Conservation (phyloP, 2,329 filamentous ascomycete genomes). For the Microsporum audouinii region DNA sequence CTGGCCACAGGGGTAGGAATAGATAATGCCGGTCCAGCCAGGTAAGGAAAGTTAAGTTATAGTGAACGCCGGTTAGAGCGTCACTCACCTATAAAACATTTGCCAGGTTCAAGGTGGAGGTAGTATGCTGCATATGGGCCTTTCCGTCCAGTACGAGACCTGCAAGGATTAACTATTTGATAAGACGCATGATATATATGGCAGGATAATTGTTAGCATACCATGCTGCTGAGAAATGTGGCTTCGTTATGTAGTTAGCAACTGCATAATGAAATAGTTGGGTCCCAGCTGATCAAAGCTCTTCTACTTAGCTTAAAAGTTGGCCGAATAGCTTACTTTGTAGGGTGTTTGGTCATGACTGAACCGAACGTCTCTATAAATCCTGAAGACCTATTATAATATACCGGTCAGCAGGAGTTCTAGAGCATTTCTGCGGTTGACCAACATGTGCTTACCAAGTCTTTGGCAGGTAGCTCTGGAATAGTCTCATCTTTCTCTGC, state of each 20-base stretch:
- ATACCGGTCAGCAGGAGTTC: not conserved
- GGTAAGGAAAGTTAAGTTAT: not conserved
- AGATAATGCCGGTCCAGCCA: not conserved
- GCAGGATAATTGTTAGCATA: conserved; percentile 23
- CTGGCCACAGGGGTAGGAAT: not conserved
- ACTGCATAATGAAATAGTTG: too few relatives aligned
- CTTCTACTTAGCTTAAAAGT: not conserved
- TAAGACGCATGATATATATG: conserved; percentile 10
- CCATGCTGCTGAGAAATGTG: conserved; percentile 76
- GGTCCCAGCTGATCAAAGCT: not conserved
- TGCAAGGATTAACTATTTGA: conserved; percentile 17
- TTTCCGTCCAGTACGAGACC: conserved; percentile 75
- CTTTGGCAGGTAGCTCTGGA: conserved; percentile 74
- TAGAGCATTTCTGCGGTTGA: not conserved
- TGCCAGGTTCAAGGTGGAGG: conserved; percentile 62
- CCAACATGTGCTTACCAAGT: conserved; percentile 46
- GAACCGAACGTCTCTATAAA: conserved; percentile 78
- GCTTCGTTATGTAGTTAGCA: conserved; percentile 34
- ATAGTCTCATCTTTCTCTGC: conserved; percentile 66
- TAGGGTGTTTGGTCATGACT: conserved; percentile 76
- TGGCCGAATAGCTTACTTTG: conserved; percentile 47
- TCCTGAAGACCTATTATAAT: conserved; percentile 56
- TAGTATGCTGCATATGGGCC: conserved; percentile 84
- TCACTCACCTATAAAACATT: conserved; percentile 58
- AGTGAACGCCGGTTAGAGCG: not conserved